Evolutionary conservation across 257 asterid species (phyloP), one percentile per base, ranked within the genome.

Genomic region (Hygrophila difformis): DNA sequence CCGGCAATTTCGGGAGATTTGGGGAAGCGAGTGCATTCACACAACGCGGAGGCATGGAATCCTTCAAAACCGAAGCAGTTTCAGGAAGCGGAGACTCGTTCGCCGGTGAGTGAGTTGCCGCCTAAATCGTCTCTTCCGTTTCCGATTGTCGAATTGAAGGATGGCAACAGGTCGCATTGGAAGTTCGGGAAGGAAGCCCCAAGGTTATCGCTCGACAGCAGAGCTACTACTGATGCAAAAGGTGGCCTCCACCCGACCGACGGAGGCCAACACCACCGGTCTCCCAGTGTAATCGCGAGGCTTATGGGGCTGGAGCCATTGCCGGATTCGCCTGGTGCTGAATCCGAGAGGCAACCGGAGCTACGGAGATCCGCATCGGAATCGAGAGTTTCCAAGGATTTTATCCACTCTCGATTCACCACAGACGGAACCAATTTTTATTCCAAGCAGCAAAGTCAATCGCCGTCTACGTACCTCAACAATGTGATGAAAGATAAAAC

Each of bases 281-380:
- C 47, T 14, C 47, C 47, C 1, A 17, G 47, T 12, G 47, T 41
- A 7, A 15, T 41, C 21, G 47, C 47, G 12, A 18, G 23, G 47
- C 47, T 41, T 12, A 41, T 85, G 47, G 47, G 47, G 21, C 47
- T 41, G 4, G 47, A 41, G 22, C 47, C 21, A 12, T 16, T 16
- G 47, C 47, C 47, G 10, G 3, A 33, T 33, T 5, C 37, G 1
- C 62, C 63, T 59, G 59, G 64, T 1, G 62, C 78, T 1, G 53
- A 19, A 13, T 39, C 69, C 49, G 67, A 0, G 70, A 38, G 1
- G 67, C 67, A 12, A 17, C 71, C 81, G 11, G 84, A 79, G 75
- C 81, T 86, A 26, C 73, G 94, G 56, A 64, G 96, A 72, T 82
- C 92, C 46, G 78, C 92, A 13, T 86, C 96, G 4, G 97, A 88